Conservation (phyloP, 2,329 filamentous ascomycete genomes). For the Ascochyta rabiei region DNA sequence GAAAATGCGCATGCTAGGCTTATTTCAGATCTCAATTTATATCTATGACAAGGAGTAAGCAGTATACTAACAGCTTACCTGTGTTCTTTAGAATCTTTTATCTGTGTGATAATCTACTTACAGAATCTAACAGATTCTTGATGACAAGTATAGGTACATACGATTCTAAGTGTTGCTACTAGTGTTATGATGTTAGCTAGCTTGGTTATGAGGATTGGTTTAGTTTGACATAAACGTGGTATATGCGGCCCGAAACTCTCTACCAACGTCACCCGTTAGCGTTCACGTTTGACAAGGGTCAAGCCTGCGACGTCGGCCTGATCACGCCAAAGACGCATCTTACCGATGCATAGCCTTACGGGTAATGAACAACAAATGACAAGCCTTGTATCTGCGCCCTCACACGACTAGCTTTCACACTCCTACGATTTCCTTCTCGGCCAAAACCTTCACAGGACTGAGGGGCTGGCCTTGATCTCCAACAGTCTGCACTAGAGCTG, state of each 20-base stretch:
- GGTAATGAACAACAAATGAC: neutral
- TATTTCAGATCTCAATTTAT: no score
- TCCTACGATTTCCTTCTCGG: slow-evolving; percentile 24
- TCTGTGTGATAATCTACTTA: no score
- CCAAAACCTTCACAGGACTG: slow-evolving; percentile 18
- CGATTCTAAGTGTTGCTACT: no score
- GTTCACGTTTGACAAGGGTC: neutral
- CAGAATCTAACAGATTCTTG: no score
- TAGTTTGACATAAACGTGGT: no score
- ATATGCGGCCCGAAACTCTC: neutral
- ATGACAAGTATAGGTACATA: no score
- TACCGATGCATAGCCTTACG: neutral
- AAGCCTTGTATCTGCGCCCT: neutral
- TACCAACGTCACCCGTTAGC: neutral
- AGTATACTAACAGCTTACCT: no score
- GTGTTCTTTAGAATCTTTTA: no score
- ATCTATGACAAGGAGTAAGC: no score
- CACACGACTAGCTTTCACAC: slow-evolving; percentile 1
- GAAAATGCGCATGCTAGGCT: no score
- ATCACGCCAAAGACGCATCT: neutral
- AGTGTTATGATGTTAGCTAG: no score
- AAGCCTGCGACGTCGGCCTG: neutral
- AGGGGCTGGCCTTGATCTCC: slow-evolving; percentile 32
- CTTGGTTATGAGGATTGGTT: no score
- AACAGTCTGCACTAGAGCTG: slow-evolving; percentile 35